Base-by-base conservation (phyloP, 306 rosid species). In the Inga oerstediana region DNA sequence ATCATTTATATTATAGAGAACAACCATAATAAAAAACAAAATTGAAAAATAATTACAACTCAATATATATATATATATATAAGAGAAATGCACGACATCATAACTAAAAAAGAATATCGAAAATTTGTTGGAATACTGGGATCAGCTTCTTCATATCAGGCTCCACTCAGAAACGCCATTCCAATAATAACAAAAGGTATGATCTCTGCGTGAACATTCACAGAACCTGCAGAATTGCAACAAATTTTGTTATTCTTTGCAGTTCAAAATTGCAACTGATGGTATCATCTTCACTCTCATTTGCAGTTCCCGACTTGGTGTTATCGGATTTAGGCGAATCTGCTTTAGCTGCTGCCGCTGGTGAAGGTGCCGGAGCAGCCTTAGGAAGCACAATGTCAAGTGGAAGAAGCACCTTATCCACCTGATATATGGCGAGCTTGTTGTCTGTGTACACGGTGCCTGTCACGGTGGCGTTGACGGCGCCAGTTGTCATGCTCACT, bases 321-420 rank as follows among this genome's bases (percentile, higher is more conserved):
- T 79, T 78, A 20, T 71, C 87, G 2, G 79, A 49, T 45, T 84
- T 87, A 24, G 84, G 86, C 68, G 83, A 79, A 3, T 83, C 81
- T 65, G 86, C 88, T 32, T 80, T 79, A 13, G 10, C 13, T 8
- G 37, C 54, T 6, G 78, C 74, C 0, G 76, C 85, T 2, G 91
- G 94, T 2, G 91, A 89, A 0, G 87, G 84, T 0, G 97, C 85
- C 0, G 90, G 93, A 1, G 94, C 84, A 5, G 94, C 83, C 14
- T 87, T 86, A 0, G 97, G 89, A 13, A 88, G 91, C 14, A 92
- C 92, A 32, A 89, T 61, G 17, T 91, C 97, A 4, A 87, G 86
- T 10, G 98, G 98, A 34, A 89, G 85, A 64, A 93, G 92, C 52
- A 93, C 98, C 76, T 84, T 86, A 65, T 93, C 91, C 1, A 93